Conservation (phyloP, 2,329 filamentous ascomycete genomes). For the Botryosphaeria dothidea region DNA sequence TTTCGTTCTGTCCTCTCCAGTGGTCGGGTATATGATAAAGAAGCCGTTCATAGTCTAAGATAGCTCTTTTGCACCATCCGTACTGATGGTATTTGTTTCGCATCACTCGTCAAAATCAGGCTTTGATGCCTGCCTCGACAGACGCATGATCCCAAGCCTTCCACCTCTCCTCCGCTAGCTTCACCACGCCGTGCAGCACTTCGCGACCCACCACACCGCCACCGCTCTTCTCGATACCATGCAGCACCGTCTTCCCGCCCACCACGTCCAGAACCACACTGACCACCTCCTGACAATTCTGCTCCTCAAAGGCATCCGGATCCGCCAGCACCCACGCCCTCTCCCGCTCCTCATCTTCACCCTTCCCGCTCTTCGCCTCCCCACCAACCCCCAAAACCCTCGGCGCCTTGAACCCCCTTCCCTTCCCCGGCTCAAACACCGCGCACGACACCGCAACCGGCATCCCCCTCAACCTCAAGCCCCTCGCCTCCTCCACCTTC, state of each 20-base stretch:
- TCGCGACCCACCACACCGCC: conserved; percentile 69
- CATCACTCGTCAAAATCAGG: background rate
- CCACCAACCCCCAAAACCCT: conserved; percentile 25
- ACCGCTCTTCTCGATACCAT: conserved; percentile 77
- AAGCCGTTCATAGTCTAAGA: no score
- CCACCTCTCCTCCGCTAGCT: conserved; percentile 65
- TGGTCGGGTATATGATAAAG: no score
- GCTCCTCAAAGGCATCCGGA: conserved; percentile 88
- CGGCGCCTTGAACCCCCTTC: background rate
- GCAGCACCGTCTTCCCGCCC: conserved; percentile 69
- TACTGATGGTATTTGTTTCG: no score
- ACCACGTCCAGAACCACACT: conserved; percentile 72
- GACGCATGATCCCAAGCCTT: conserved; percentile 50
- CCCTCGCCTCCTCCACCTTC: conserved; percentile 53
- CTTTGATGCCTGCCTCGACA: background rate
- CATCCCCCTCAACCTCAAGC: conserved; percentile 63
- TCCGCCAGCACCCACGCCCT: conserved; percentile 75
- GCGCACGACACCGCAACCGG: conserved; percentile 77
- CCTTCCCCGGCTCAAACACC: conserved; percentile 59
- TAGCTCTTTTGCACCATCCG: no score
- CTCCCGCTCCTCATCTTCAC: conserved; percentile 30
- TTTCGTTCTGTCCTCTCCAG: no score
- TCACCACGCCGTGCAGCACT: conserved; percentile 61
- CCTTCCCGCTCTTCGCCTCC: conserved; percentile 47
- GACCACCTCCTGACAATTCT: conserved; percentile 78